Conservation (phyloP, 2,329 filamentous ascomycete species). For the Pseudodiploospora longispora region DNA sequence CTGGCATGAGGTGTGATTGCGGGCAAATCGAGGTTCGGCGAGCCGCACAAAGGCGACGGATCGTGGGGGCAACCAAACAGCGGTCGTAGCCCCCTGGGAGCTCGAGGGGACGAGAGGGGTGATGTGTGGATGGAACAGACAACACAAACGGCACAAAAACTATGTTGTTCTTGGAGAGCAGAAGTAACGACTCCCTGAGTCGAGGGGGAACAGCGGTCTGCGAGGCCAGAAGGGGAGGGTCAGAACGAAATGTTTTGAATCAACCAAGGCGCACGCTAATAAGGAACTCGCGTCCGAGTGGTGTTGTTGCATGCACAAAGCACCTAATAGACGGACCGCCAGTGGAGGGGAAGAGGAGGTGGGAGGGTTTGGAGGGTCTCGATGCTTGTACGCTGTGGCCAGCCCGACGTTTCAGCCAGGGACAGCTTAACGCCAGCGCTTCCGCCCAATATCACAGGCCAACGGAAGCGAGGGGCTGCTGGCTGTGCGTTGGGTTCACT, state of each 20-base stretch:
- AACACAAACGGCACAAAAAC: background rate
- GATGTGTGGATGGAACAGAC: background rate
- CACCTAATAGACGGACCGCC: background rate
- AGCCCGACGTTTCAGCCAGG: background rate
- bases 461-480: too few relatives aligned
- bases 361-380: background rate
- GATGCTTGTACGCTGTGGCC: background rate
- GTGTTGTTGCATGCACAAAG: constrained; percentile 2
- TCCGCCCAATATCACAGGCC: too few relatives aligned
- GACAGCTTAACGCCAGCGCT: background rate
- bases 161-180: constrained; percentile 1
- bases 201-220: constrained; percentile 6
- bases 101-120: background rate
- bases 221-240: background rate
- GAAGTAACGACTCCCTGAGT: background rate
- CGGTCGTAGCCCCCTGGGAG: constrained; percentile 3
- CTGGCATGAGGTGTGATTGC: constrained; percentile 16
- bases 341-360: background rate
- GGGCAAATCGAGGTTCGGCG: background rate
- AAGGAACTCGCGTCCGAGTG: constrained; percentile 4
- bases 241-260: constrained; percentile 3
- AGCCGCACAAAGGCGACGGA: constrained; percentile 6
- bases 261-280: constrained; percentile 7
- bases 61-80: constrained; percentile 7
- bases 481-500: too few relatives aligned